Evolutionary conservation across 768 basidiomycete genomes (phyloP), one percentile per base, ranked within the genome.

Genomic region (Leccinum variicolor): DNA sequence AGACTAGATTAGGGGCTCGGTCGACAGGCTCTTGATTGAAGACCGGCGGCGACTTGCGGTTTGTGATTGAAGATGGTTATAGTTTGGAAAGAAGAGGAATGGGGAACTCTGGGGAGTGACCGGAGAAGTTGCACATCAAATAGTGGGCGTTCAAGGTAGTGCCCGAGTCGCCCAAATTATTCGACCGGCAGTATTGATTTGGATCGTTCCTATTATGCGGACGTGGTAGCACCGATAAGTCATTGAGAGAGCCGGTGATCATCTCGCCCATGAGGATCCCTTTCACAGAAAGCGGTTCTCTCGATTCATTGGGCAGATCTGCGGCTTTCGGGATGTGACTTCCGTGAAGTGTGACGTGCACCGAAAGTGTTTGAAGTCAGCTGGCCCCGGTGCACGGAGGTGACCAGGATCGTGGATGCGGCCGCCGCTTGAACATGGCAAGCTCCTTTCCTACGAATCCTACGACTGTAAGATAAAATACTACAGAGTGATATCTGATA

Each of bases 1-100:
- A 47, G 21, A 53, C 29, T 14, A 11, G 4, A 41, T 8, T 41
- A 41, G n/a, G 25, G 17, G 21, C 29, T 39, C 15, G 26, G 15
- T 54, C 36, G 17, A 7, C 58, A 60, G n/a, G 50, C 4, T 57
- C 33, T 17, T 52, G 34, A 52, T 54, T 66, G 66, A 56, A 67
- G 13, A 29, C 61, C 61, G 57, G 52, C 11, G 4, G 2, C 0
- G 10, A 41, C 43, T 53, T 50, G 50, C 19, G 45, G 11, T 9
- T 23, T 19, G 9, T 13, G 36, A 23, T n/a, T 23, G 23, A 47
- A 15, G 15, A 47, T 45, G 43, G 43, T 6, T 23, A 45, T 14
- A 23, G 43, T 21, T 43, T 19, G 43, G 19, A 45, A 21, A 19
- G 43, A 45, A 21, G 21, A 45, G 21, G 19, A 45, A 45, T 3